Conservation (phyloP, 2,329 filamentous ascomycete genomes). For the Exophiala bonariae region DNA sequence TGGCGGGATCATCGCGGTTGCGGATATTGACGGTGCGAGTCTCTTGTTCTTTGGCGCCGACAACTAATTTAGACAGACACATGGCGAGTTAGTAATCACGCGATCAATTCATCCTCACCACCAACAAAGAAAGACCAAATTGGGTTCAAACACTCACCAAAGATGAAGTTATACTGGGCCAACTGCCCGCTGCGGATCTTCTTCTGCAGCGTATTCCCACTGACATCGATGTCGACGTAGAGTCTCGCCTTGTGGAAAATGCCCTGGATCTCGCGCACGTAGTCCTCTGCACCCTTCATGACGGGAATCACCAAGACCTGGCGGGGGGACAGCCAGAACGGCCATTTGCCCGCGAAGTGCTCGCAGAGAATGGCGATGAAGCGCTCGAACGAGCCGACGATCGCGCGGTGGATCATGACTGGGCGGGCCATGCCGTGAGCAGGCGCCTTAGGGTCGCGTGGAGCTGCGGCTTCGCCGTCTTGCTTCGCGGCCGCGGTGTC, state of each 20-base stretch:
- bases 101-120: too few relatives aligned
- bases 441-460: conserved; percentile 36
- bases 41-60: conserved; percentile 63
- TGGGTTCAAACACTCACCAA: conserved; percentile 37
- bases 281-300: conserved; percentile 50
- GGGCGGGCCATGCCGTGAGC: conserved; percentile 47
- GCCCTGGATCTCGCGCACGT: conserved; percentile 47
- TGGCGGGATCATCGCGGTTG: conserved; percentile 63
- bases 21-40: conserved; percentile 62
- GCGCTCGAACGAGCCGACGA: conserved; percentile 52
- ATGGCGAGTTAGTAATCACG: not conserved
- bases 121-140: not conserved
- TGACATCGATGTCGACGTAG: conserved; percentile 49
- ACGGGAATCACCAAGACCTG: conserved; percentile 53
- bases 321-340: conserved; percentile 53
- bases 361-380: conserved; percentile 53
- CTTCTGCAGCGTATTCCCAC: conserved; percentile 52
- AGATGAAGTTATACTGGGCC: conserved; percentile 53
- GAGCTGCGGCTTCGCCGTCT: conserved; percentile 24
- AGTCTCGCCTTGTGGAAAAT: conserved; percentile 47
- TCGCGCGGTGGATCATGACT: conserved; percentile 53
- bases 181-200: conserved; percentile 52
- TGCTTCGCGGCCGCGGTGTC: conserved; percentile 37
- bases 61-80: conserved; percentile 46
- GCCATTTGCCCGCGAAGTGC: conserved; percentile 54